Conservation (phyloP, 164 flowering plant species). For the Magnolia sinica region DNA sequence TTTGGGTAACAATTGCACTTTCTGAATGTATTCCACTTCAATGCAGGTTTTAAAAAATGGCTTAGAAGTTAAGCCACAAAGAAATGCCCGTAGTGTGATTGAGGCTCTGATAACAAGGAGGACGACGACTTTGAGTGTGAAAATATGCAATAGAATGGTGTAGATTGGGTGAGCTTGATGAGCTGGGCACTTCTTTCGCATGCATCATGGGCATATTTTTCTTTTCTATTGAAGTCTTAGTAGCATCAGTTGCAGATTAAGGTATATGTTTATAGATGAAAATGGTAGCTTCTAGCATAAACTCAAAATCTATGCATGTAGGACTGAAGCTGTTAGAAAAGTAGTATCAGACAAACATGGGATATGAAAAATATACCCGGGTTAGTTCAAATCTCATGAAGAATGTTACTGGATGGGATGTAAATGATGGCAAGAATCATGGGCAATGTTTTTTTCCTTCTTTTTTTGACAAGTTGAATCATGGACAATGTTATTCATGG, state of each 20-base stretch:
- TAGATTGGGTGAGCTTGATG: slow-evolving; percentile 55
- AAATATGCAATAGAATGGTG: slow-evolving; percentile 61
- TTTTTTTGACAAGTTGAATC: too few relatives aligned
- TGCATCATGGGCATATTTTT: not conserved
- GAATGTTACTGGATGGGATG: not conserved
- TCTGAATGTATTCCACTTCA: not conserved
- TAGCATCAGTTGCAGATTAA: not conserved
- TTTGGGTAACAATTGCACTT: too few relatives aligned
- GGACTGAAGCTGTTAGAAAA: not conserved
- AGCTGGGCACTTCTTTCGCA: not conserved
- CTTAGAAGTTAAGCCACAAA: slow-evolving; percentile 88
- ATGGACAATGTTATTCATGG: not conserved
- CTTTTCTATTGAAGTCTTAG: not conserved
- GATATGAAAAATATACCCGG: too few relatives aligned
- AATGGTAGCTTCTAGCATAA: not conserved
- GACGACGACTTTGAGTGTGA: slow-evolving; percentile 83
- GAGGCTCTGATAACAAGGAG: slow-evolving; percentile 83
- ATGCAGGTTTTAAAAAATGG: slow-evolving; percentile 88
- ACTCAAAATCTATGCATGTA: not conserved
- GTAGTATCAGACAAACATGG: too few relatives aligned
- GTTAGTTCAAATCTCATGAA: not conserved
- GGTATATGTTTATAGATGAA: not conserved
- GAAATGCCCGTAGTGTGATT: slow-evolving; percentile 92
- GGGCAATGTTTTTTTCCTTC: not conserved
- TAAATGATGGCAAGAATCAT: not conserved